phyloP scores from a whole-genome alignment of 1,284 basidiomycete species.

The Calocybe gambosa region DNA sequence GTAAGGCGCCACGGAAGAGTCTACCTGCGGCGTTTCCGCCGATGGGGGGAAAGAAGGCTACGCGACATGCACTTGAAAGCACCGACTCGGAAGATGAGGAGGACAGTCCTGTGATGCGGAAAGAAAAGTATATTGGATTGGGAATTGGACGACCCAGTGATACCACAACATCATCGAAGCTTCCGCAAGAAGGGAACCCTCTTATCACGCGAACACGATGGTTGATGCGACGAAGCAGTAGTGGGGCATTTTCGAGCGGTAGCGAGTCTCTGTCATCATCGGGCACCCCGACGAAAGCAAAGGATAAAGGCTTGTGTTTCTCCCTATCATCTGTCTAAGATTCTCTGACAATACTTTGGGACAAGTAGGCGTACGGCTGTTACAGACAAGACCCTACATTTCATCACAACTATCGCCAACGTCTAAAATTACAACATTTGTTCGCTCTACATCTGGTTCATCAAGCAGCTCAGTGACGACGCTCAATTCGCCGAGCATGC shows the following conservation, averaged over 20 bases:
- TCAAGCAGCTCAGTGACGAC: slow-evolving; percentile 42
- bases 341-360: neutral
- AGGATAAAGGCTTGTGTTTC: slow-evolving; percentile 31
- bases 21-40: slow-evolving; percentile 61
- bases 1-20: slow-evolving; percentile 60
- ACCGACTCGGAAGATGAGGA: slow-evolving; percentile 50
- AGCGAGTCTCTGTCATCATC: slow-evolving; percentile 54
- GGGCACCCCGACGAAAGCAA: slow-evolving; percentile 60
- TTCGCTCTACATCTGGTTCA: slow-evolving; percentile 48
- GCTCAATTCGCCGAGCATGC: slow-evolving; percentile 29
- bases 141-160: slow-evolving; percentile 54
- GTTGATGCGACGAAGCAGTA: slow-evolving; percentile 69
- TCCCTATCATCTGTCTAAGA: neutral
- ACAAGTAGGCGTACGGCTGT: slow-evolving; percentile 39
- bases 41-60: slow-evolving; percentile 22
- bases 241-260: slow-evolving; percentile 68
- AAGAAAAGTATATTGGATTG: slow-evolving; percentile 55
- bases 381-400: slow-evolving; percentile 33
- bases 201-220: slow-evolving; percentile 43
- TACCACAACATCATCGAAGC: slow-evolving; percentile 20
- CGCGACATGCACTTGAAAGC: slow-evolving; percentile 26
- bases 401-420: slow-evolving; percentile 41
- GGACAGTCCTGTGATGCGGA: slow-evolving; percentile 49
- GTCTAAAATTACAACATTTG: slow-evolving; percentile 33
- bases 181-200: slow-evolving; percentile 24